These are phyloP conservation scores for Cercospora beticola DNA, from an alignment of 2,329 filamentous ascomycete genomes.

Conservation along the genomic window DNA sequence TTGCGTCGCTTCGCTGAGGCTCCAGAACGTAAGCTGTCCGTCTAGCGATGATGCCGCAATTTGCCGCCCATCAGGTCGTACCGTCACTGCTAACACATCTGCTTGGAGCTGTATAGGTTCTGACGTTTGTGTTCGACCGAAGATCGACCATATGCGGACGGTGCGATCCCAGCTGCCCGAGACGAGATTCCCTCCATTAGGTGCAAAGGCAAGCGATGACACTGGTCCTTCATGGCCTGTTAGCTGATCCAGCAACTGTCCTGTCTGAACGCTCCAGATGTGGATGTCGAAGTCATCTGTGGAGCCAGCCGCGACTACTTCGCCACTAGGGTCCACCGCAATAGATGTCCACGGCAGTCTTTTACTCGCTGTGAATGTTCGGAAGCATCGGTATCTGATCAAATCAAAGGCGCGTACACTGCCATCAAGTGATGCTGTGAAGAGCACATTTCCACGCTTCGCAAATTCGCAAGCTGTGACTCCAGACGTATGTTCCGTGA, in stretches of 20 bases:
- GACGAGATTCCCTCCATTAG: constrained; percentile 77
- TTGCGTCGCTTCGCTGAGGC: constrained; percentile 81
- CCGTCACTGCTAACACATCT: constrained; percentile 81
- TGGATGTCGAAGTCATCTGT: constrained; percentile 96
- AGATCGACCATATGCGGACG: constrained; percentile 93
- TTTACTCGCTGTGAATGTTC: constrained; percentile 92
- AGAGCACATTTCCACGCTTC: constrained; percentile 91
- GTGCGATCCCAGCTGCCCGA: constrained; percentile 97
- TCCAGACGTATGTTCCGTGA: constrained; percentile 92
- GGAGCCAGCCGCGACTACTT: constrained; percentile 92
- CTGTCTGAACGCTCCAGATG: constrained; percentile 97
- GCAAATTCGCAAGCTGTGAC: constrained; percentile 94
- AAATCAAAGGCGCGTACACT: constrained; percentile 95
- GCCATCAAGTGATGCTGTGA: constrained; percentile 91
- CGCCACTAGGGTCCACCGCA: constrained; percentile 94
- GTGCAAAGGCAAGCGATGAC: constrained; percentile 81
- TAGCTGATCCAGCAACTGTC: constrained; percentile 86
- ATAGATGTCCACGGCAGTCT: constrained; percentile 89
- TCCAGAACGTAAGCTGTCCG: constrained; percentile 94
- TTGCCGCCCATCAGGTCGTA: constrained; percentile 87
- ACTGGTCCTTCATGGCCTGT: constrained; percentile 93
- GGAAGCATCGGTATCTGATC: constrained; percentile 92
- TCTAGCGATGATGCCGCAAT: constrained; percentile 90
- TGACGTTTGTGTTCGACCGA: constrained; percentile 88
- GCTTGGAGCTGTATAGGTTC: constrained; percentile 90